Evolutionary conservation across 257 asterid genomes (phyloP).

Genomic region (Ehretia macrophylla): DNA sequence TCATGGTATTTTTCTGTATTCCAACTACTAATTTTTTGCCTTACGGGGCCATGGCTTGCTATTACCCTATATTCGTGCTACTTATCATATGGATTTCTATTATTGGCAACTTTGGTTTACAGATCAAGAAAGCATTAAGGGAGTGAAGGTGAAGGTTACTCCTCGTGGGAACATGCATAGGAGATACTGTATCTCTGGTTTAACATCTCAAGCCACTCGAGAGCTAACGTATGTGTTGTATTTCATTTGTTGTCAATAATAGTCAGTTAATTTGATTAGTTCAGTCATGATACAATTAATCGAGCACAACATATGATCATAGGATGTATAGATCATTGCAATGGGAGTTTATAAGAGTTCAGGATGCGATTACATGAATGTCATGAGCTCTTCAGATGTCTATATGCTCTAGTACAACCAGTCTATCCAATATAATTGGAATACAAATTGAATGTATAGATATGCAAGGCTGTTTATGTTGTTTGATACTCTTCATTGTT

Average conservation of each 20-base stretch:
- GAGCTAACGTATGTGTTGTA: conserved; percentile 70
- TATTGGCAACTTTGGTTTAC: conserved; percentile 13
- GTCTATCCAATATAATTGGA: no score
- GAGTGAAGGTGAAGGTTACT: conserved; percentile 94
- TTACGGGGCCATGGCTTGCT: no score
- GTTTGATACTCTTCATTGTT: no score
- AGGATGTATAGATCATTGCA: background rate
- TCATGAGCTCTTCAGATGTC: no score
- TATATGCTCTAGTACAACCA: no score
- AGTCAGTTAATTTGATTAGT: background rate
- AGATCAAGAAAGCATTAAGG: conserved; percentile 96
- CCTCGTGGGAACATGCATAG: conserved; percentile 98
- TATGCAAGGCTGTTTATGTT: no score
- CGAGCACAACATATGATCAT: background rate
- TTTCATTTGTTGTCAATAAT: background rate
- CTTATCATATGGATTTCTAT: no score
- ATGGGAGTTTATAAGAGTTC: background rate
- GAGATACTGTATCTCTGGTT: conserved; percentile 83
- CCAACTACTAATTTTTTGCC: no score
- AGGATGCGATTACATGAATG: no score
- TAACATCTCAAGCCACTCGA: conserved; percentile 89
- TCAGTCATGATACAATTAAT: background rate
- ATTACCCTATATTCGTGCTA: background rate
- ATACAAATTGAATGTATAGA: no score
- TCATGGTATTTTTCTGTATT: no score